phyloP scores from a whole-genome alignment of 78 protist genomes.

The Dictyostelium firmibasis region DNA sequence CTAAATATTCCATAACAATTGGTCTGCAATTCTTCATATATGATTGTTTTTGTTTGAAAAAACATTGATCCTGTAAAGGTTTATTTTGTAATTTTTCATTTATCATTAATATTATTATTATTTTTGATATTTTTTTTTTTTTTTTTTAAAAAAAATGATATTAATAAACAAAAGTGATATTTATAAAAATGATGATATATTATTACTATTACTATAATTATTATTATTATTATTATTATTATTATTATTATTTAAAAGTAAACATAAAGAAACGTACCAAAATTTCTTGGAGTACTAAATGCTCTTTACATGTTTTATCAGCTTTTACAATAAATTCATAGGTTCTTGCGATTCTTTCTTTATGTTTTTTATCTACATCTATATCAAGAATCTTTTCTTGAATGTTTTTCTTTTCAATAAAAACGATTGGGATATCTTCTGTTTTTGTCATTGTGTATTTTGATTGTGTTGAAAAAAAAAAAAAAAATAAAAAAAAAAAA shows the following conservation, averaged over 20 bases:
- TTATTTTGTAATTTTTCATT: too few relatives aligned
- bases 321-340: constrained; percentile 11
- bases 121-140: background rate
- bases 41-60: constrained; percentile 34
- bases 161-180: background rate
- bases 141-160: background rate
- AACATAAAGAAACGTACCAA: constrained; percentile 26
- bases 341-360: constrained; percentile 10
- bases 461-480: background rate
- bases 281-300: background rate
- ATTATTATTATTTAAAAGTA: background rate
- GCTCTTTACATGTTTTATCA: background rate
- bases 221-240: background rate
- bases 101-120: background rate
- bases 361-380: constrained; percentile 1
- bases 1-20: constrained; percentile 51
- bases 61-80: constrained; percentile 71
- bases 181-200: too few relatives aligned
- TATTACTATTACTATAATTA: background rate
- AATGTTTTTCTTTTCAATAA: constrained; percentile 1
- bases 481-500: too few relatives aligned
- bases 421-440: background rate
- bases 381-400: background rate
- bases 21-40: constrained; percentile 56
- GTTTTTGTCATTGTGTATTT: background rate